Evolutionary conservation across 2,329 filamentous ascomycete genomes (phyloP).

Genomic region (Verticillium dahliae): DNA sequence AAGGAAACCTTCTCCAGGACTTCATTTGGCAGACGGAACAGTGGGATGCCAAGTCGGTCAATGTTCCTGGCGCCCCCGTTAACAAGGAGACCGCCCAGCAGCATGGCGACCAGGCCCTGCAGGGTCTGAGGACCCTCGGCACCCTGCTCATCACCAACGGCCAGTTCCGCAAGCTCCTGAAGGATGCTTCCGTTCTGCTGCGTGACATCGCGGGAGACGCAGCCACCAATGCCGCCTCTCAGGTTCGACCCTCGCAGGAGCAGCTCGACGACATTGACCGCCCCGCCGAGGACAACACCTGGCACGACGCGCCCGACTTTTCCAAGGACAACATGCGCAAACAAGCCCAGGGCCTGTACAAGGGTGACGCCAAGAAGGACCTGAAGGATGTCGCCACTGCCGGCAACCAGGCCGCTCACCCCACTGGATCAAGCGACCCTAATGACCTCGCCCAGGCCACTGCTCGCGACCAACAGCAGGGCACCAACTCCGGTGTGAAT

Average conservation of each 20-base stretch:
- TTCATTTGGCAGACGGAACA: slow-evolving; percentile 92
- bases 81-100: slow-evolving; percentile 72
- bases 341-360: slow-evolving; percentile 58
- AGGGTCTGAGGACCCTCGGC: slow-evolving; percentile 82
- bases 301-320: slow-evolving; percentile 81
- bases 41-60: slow-evolving; percentile 57
- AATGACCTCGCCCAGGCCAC: slow-evolving; percentile 39
- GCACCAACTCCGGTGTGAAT: slow-evolving; percentile 41
- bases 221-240: slow-evolving; percentile 68
- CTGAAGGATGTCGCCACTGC: slow-evolving; percentile 52
- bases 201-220: slow-evolving; percentile 91
- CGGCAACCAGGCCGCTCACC: slow-evolving; percentile 51
- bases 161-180: slow-evolving; percentile 85
- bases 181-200: slow-evolving; percentile 71
- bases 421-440: slow-evolving; percentile 46
- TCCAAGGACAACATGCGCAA: slow-evolving; percentile 63
- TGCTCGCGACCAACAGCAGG: slow-evolving; percentile 38
- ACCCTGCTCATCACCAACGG: slow-evolving; percentile 91
- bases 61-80: slow-evolving; percentile 58
- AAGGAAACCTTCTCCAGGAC: slow-evolving; percentile 89
- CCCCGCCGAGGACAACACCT: slow-evolving; percentile 86
- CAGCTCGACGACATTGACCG: slow-evolving; percentile 69
- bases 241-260: slow-evolving; percentile 72
- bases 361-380: slow-evolving; percentile 49
- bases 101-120: slow-evolving; percentile 75